phyloP scores from a whole-genome alignment of 2,329 filamentous ascomycete genomes.

The Fusarium solani-melongenae region DNA sequence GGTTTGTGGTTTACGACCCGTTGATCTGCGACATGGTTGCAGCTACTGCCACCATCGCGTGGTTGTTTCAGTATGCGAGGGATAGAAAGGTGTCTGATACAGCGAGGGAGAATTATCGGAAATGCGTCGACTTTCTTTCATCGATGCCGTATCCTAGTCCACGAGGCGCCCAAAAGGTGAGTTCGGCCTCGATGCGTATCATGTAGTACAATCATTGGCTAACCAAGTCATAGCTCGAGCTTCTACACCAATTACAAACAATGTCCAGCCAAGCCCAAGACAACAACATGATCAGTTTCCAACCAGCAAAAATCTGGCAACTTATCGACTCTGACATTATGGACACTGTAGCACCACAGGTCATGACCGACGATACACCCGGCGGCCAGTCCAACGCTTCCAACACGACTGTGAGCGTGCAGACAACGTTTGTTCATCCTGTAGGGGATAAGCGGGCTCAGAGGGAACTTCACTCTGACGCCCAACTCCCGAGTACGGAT shows the following conservation, averaged over 20 bases:
- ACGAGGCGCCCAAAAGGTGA: conserved; percentile 21
- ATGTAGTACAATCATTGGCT: neutral
- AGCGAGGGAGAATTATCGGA: conserved; percentile 29
- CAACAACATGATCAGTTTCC: conserved; percentile 35
- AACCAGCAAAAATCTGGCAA: conserved; percentile 32
- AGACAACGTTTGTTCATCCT: conserved; percentile 30
- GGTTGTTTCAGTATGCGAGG: conserved; percentile 39
- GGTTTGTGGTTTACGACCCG: conserved; percentile 30
- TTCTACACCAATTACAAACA: conserved; percentile 23
- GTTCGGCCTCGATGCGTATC: neutral
- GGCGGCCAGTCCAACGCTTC: conserved; percentile 17
- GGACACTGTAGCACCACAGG: conserved; percentile 22
- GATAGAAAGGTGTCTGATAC: conserved; percentile 27
- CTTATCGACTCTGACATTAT: conserved; percentile 29
- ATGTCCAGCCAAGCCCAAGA: conserved; percentile 32
- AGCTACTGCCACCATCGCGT: conserved; percentile 35
- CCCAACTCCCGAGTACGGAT: neutral
- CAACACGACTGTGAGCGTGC: conserved; percentile 23
- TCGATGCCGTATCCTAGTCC: conserved; percentile 31
- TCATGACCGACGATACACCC: neutral
- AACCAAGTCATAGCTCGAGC: neutral
- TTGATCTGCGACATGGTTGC: conserved; percentile 37
- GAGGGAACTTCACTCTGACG: neutral
- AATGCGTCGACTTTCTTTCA: conserved; percentile 25
- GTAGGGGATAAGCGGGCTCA: conserved; percentile 6